Evolutionary conservation across 1,284 basidiomycete species (phyloP).

Genomic region (Ganoderma leucocontextum): DNA sequence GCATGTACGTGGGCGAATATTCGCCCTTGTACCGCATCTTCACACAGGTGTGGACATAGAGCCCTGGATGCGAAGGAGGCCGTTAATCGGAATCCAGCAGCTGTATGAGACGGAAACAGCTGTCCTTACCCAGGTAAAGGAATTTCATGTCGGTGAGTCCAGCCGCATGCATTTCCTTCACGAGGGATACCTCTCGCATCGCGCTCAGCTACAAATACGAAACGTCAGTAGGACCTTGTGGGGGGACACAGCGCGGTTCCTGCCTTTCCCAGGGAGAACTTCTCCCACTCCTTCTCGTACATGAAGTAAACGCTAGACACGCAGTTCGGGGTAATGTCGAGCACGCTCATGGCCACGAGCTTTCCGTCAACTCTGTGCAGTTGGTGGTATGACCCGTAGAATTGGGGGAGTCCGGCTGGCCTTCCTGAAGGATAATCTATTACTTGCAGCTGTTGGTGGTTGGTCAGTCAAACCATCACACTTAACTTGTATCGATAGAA

Average conservation of each 20-base stretch:
- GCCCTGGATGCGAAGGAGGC: slow-evolving; percentile 60
- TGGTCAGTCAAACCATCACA: neutral
- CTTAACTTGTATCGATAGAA: neutral
- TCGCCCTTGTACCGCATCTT: slow-evolving; percentile 99
- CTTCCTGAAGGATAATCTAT: slow-evolving; percentile 65
- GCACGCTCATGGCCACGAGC: slow-evolving; percentile 87
- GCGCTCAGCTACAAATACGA: slow-evolving; percentile 71
- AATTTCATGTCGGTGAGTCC: slow-evolving; percentile 69
- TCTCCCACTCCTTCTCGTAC: slow-evolving; percentile 84
- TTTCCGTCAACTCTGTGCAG: slow-evolving; percentile 84
- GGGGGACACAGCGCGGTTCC: slow-evolving; percentile 7
- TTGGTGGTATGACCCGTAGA: slow-evolving; percentile 89
- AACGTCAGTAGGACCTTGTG: neutral
- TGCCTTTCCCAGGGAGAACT: slow-evolving; percentile 86
- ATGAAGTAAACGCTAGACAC: slow-evolving; percentile 97
- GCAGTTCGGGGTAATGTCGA: slow-evolving; percentile 91
- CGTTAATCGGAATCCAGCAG: neutral
- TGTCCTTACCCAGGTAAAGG: slow-evolving; percentile 83
- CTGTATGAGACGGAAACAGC: neutral
- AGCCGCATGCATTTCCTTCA: slow-evolving; percentile 75
- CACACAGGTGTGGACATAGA: slow-evolving; percentile 89
- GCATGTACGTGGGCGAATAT: slow-evolving; percentile 87
- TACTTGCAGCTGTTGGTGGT: slow-evolving; percentile 45
- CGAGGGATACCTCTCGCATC: slow-evolving; percentile 79
- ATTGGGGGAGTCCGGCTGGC: slow-evolving; percentile 66